Conservation (phyloP, 257 asterid genomes). For the Solanum sparsipilum region DNA sequence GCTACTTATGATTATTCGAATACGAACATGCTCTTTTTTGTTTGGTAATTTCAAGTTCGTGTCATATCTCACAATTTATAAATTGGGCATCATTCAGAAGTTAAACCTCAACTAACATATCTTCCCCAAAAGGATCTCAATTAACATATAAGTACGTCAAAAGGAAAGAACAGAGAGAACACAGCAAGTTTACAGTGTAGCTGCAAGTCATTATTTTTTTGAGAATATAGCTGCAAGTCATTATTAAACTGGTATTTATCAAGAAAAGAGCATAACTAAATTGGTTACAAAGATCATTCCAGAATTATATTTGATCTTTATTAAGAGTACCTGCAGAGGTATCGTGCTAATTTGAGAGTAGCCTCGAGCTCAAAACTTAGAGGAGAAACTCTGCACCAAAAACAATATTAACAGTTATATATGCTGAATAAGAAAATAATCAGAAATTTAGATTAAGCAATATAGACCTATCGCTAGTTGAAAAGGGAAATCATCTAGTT, state of each 20-base stretch:
- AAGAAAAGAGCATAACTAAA: neutral
- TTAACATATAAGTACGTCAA: neutral
- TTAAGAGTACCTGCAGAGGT: slow-evolving; percentile 77
- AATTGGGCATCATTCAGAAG: neutral
- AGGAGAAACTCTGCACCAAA: slow-evolving; percentile 80
- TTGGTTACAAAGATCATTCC: neutral
- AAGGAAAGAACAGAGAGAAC: neutral
- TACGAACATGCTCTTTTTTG: neutral
- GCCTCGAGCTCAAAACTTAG: slow-evolving; percentile 98
- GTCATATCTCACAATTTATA: neutral
- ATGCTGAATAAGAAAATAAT: neutral
- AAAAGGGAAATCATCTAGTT: neutral
- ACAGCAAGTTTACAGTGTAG: neutral
- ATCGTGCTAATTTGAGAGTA: slow-evolving; percentile 87
- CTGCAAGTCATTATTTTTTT: neutral
- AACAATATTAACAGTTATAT: neutral
- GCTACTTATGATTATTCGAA: neutral
- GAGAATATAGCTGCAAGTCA: neutral
- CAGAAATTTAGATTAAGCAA: neutral
- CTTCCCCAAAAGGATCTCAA: neutral
- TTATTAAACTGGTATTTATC: neutral
- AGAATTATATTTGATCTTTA: neutral
- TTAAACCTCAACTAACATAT: neutral
- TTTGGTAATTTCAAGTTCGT: neutral
- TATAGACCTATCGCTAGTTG: neutral